Percentiles rank a stretch among this genome's conserved stretches.
These are phyloP conservation scores for Phaeosphaeria sp. DNA, from an alignment of 2,329 filamentous ascomycete genomes.

Conservation along the genomic window DNA sequence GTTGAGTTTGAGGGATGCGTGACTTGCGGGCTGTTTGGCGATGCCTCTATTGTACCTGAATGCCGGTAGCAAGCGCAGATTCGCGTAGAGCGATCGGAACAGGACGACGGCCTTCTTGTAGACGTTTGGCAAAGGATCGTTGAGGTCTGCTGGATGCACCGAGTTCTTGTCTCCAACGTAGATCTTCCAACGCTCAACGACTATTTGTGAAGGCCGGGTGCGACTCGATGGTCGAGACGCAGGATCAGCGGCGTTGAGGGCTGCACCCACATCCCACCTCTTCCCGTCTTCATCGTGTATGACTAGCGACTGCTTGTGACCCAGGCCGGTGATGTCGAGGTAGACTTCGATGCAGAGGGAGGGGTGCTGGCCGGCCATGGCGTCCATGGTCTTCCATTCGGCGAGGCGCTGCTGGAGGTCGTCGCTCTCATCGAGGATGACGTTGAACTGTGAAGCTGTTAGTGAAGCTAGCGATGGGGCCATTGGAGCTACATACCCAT, in stretches of 20 bases:
- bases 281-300: slow-evolving; percentile 88
- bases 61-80: slow-evolving; percentile 80
- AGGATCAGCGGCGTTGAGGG: slow-evolving; percentile 69
- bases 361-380: slow-evolving; percentile 77
- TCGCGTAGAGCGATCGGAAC: slow-evolving; percentile 86
- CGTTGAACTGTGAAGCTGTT: slow-evolving; percentile 75
- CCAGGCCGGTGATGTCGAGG: slow-evolving; percentile 79
- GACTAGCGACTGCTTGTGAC: slow-evolving; percentile 85
- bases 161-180: slow-evolving; percentile 70
- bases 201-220: slow-evolving; percentile 68
- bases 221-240: slow-evolving; percentile 57
- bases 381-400: slow-evolving; percentile 81
- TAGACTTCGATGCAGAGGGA: slow-evolving; percentile 91
- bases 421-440: slow-evolving; percentile 92
- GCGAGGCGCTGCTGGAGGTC: slow-evolving; percentile 81
- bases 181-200: slow-evolving; percentile 90
- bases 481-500: slow-evolving; percentile 70
- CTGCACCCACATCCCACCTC: slow-evolving; percentile 89
- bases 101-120: slow-evolving; percentile 98
- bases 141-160: slow-evolving; percentile 64
- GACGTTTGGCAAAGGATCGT: slow-evolving; percentile 76
- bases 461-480: slow-evolving; percentile 9
- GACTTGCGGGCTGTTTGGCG: slow-evolving; percentile 71
- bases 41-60: slow-evolving; percentile 84
- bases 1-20: slow-evolving; percentile 71